Percentiles rank a stretch among this genome's conserved stretches.
Conservation (phyloP, 1,139 yeast genomes). For the Pneumocystis sp. region DNA sequence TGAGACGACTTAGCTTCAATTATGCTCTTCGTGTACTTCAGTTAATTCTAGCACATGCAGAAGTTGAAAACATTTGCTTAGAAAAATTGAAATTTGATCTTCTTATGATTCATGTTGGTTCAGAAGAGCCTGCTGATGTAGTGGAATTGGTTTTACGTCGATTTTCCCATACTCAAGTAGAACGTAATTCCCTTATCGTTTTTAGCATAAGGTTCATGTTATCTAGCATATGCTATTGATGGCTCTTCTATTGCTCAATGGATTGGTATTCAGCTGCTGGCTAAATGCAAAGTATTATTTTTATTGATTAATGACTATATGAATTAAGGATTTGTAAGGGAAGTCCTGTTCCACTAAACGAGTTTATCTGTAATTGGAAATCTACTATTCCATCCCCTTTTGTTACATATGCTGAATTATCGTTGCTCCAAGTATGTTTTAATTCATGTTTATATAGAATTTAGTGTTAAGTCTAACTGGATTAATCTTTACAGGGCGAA, state of each 20-base stretch:
- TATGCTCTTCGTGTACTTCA: not conserved
- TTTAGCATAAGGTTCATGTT: not conserved
- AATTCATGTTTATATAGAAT: not conserved
- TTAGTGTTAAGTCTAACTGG: not conserved
- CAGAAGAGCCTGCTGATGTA: not conserved
- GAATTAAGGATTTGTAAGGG: not conserved
- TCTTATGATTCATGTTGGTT: not conserved
- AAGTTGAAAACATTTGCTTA: not conserved
- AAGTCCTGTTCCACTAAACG: not conserved
- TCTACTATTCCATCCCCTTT: not conserved
- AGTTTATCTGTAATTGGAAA: not conserved
- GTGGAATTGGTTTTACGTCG: not conserved
- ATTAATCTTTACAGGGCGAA: not conserved
- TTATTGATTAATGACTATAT: not conserved
- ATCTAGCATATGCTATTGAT: not conserved
- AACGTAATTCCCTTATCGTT: not conserved
- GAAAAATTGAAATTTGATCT: not conserved
- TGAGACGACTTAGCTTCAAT: not conserved
- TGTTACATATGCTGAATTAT: not conserved
- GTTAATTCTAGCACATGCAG: not conserved
- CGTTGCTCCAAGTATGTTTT: not conserved
- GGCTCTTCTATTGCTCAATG: not conserved
- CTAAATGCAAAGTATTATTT: not conserved
- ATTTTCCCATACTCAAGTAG: not conserved
- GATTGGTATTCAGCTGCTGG: not conserved